phyloP scores from a whole-genome alignment of 106 monocot species.

The Agapanthus africanus region DNA sequence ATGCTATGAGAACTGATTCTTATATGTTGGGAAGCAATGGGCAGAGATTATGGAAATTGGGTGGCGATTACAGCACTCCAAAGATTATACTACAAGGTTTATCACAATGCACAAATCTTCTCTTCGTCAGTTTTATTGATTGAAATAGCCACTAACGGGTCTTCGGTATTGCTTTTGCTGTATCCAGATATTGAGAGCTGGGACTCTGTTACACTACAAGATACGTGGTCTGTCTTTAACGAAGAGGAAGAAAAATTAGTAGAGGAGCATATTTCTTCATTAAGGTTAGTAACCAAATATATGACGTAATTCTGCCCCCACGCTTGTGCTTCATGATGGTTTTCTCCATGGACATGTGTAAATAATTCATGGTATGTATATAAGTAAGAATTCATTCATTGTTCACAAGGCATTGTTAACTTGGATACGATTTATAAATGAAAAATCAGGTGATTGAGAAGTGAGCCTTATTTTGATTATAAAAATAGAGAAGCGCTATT shows the following conservation, averaged over 20 bases:
- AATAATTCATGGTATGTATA: too few relatives aligned
- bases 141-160: background rate
- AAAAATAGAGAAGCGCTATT: too few relatives aligned
- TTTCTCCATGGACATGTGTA: too few relatives aligned
- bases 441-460: too few relatives aligned
- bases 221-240: background rate
- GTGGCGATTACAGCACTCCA: background rate
- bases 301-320: too few relatives aligned
- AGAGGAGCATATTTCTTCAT: constrained; percentile 6
- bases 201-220: constrained; percentile 2
- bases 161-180: too few relatives aligned
- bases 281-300: too few relatives aligned
- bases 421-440: too few relatives aligned
- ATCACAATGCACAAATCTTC: background rate
- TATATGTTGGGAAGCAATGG: background rate
- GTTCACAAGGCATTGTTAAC: too few relatives aligned
- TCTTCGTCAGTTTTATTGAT: background rate
- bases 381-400: too few relatives aligned
- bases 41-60: constrained; percentile 5
- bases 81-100: constrained; percentile 12
- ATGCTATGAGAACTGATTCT: constrained; percentile 8
- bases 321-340: too few relatives aligned
- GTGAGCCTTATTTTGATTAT: too few relatives aligned
- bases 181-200: constrained; percentile 5
- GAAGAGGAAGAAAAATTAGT: constrained; percentile 13